phyloP scores from a whole-genome alignment of 768 basidiomycete species.

The Pisolithus orientalis region DNA sequence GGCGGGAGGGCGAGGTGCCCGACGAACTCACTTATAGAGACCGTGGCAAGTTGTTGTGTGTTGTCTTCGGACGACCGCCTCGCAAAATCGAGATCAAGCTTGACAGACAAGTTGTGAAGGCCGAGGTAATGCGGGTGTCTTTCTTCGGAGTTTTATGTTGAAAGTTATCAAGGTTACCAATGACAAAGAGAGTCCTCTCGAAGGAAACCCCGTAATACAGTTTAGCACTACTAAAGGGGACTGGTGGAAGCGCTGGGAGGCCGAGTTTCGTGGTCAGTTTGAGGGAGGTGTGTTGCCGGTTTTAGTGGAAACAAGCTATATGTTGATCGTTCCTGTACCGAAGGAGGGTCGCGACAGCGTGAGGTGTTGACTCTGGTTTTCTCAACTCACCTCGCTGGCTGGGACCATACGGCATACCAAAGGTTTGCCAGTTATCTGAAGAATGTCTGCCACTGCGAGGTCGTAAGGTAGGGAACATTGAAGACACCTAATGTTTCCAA shows the following conservation, averaged over 20 bases:
- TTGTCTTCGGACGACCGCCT: constrained; percentile 8
- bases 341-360: constrained; percentile 11
- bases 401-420: constrained; percentile 18
- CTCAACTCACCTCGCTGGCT: constrained; percentile 14
- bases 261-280: constrained; percentile 13
- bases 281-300: constrained; percentile 16
- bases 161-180: constrained; percentile 18
- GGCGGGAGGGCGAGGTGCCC: constrained; percentile 7
- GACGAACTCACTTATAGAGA: constrained; percentile 11
- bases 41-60: constrained; percentile 1
- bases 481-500: not conserved
- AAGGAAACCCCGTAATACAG: constrained; percentile 15
- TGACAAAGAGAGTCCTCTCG: constrained; percentile 5
- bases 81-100: constrained; percentile 12
- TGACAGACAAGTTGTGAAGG: constrained; percentile 8
- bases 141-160: not conserved
- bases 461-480: constrained; percentile 10
- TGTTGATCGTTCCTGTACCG: not conserved
- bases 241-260: constrained; percentile 7
- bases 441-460: constrained; percentile 1
- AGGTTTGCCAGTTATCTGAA: constrained; percentile 9
- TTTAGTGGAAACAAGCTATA: not conserved
- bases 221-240: constrained; percentile 5
- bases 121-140: constrained; percentile 9
- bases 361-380: constrained; percentile 15